Evolutionary conservation across 2,329 filamentous ascomycete genomes (phyloP).

Genomic region (Colletotrichum tropicicola): DNA sequence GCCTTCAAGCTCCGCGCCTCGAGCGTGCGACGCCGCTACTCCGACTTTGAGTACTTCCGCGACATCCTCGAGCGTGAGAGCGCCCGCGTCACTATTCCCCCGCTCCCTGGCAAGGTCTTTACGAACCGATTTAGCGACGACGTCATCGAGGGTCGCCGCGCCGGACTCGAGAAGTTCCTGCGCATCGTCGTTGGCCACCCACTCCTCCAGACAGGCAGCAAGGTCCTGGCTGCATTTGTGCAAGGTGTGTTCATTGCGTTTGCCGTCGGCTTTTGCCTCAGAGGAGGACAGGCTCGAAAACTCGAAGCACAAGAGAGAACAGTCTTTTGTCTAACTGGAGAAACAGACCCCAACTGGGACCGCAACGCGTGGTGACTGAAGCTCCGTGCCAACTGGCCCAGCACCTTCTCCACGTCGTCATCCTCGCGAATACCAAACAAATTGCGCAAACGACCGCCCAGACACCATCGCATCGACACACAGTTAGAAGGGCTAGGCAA

Average conservation of each 20-base stretch:
- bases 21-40: slow-evolving; percentile 91
- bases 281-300: neutral
- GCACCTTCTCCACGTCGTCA: slow-evolving; percentile 2
- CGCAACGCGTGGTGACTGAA: slow-evolving; percentile 80
- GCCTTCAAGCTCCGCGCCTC: slow-evolving; percentile 95
- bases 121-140: slow-evolving; percentile 98
- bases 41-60: slow-evolving; percentile 98
- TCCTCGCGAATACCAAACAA: slow-evolving; percentile 26
- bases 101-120: slow-evolving; percentile 95
- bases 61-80: slow-evolving; percentile 97
- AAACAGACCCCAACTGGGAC: slow-evolving; percentile 85
- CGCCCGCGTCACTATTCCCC: slow-evolving; percentile 93
- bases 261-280: neutral
- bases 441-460: slow-evolving; percentile 27
- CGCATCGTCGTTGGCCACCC: slow-evolving; percentile 98
- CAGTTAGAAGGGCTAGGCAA: slow-evolving; percentile 19
- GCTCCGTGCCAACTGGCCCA: slow-evolving; percentile 28
- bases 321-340: neutral
- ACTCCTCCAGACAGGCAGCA: slow-evolving; percentile 94
- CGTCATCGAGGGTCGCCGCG: slow-evolving; percentile 93
- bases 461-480: slow-evolving; percentile 20
- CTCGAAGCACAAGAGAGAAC: neutral
- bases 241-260: slow-evolving; percentile 84
- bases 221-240: slow-evolving; percentile 95
- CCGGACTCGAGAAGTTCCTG: slow-evolving; percentile 92